Evolutionary conservation across 345 rosid genomes (phyloP), one percentile per base, ranked within the genome.

Genomic region (Aurinia saxatilis): DNA sequence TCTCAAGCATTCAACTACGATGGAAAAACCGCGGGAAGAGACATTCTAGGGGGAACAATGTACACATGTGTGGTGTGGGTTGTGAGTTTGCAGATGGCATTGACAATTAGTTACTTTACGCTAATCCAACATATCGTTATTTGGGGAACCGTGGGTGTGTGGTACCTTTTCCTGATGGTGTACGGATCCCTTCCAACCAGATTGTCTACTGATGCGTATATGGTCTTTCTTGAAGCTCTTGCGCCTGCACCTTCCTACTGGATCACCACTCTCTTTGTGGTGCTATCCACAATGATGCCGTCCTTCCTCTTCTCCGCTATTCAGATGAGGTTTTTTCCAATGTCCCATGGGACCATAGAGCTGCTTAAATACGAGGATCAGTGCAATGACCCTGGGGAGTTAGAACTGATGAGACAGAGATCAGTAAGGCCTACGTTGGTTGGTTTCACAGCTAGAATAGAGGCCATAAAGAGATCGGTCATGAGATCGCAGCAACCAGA

Each of bases 11-110:
- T 93, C 74, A 78, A 80, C 37, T 47, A 53, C 0, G 78, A 74
- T 21, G 99, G 99, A 30, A 77, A 78, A 61, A 77, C 88, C 30
- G 90, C 67, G 5, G 93, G 96, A 33, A 60, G 76, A 27, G 88
- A 82, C 30, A 80, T 93, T 44, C 59, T 93, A 7, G 95, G 97
- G 4, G 84, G 79, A 19, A 82, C 90, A 0, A 85, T 93, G 85
- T 93, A 85, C 72, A 79, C 99, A 1, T 89, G 95, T 78, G 52
- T 93, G 12, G 91, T 93, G 6, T 93, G 99, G 96, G 82, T 73
- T 27, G 99, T 93, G 73, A 93, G 84, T 73, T 61, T 87, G 73
- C 98, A 92, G 75, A 78, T 89, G 93, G 84, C 75, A 3, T 81
- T 92, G 17, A 67, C 95, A 0, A 65, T 89, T 31, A 85, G 76